phyloP scores from a whole-genome alignment of 202 grass and related monocot genomes.

The Dendrocalamus latiflorus region DNA sequence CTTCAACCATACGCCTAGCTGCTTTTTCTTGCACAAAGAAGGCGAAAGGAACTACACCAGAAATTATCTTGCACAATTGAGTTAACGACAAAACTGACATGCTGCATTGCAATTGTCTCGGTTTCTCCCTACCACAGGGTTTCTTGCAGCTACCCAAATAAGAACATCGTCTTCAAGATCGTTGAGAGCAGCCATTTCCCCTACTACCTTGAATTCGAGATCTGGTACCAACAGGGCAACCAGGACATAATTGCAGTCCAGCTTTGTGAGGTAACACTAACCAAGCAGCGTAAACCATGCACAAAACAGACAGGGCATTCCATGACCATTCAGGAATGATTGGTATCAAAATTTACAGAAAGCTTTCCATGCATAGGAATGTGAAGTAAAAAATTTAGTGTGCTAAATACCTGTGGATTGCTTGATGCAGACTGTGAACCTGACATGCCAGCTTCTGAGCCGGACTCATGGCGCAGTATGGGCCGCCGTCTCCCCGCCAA shows the following conservation, averaged over 20 bases:
- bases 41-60: not conserved
- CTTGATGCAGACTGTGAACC: constrained; percentile 50
- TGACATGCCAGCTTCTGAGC: constrained; percentile 48
- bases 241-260: constrained; percentile 58
- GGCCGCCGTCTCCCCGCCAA: constrained; percentile 48
- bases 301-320: not conserved
- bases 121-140: constrained; percentile 29
- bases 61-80: not conserved
- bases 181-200: not conserved
- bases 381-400: not conserved
- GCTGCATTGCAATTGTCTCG: not conserved
- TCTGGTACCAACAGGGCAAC: constrained; percentile 58
- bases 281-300: constrained; percentile 1
- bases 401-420: constrained; percentile 22
- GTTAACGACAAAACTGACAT: too few species aligned
- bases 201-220: constrained; percentile 43
- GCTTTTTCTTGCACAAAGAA: constrained; percentile 6
- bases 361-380: not conserved
- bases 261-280: constrained; percentile 54
- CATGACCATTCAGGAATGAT: not conserved
- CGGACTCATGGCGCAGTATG: constrained; percentile 56
- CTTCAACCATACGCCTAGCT: not conserved
- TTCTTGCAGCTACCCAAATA: constrained; percentile 48
- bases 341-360: not conserved
- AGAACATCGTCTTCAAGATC: constrained; percentile 67